phyloP scores from a whole-genome alignment of 108 stramenopile species.

The Cyclotella choctawhatcheeana region DNA sequence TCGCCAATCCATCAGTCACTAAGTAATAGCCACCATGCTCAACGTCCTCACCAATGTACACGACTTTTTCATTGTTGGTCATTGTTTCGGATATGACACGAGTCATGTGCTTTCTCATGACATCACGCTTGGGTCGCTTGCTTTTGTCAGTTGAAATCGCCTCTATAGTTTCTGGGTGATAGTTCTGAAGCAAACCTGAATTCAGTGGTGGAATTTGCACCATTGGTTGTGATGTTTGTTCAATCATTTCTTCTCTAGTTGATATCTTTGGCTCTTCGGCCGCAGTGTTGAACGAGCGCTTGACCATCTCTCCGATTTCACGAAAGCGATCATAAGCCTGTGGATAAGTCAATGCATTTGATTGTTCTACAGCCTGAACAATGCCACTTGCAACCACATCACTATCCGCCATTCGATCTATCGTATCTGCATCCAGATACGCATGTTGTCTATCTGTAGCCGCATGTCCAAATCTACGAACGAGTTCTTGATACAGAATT shows the following conservation, averaged over 20 bases:
- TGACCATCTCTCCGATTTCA: slow-evolving; percentile 53
- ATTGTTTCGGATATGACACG: slow-evolving; percentile 68
- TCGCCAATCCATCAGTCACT: slow-evolving; percentile 79
- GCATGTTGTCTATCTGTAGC: slow-evolving; percentile 85
- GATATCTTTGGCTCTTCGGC: slow-evolving; percentile 76
- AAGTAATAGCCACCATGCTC: slow-evolving; percentile 90
- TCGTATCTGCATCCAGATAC: slow-evolving; percentile 58
- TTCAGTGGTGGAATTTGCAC: slow-evolving; percentile 35
- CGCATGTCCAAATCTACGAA: slow-evolving; percentile 89
- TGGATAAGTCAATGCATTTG: slow-evolving; percentile 52
- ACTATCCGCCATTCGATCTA: slow-evolving; percentile 51
- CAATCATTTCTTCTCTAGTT: slow-evolving; percentile 65
- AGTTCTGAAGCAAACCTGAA: slow-evolving; percentile 5
- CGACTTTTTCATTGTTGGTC: slow-evolving; percentile 53
- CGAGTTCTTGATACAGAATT: slow-evolving; percentile 60
- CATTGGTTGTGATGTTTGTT: slow-evolving; percentile 58
- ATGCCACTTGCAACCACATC: slow-evolving; percentile 60
- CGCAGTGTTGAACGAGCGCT: slow-evolving; percentile 64
- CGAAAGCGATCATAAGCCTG: slow-evolving; percentile 59
- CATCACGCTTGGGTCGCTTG: slow-evolving; percentile 58
- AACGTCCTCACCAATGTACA: slow-evolving; percentile 90
- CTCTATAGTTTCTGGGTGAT: neutral
- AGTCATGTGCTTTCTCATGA: slow-evolving; percentile 89
- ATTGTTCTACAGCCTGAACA: slow-evolving; percentile 60
- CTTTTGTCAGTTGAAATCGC: neutral